Base-by-base conservation (phyloP, 2,329 filamentous ascomycete genomes). In the Fusarium sacchari region DNA sequence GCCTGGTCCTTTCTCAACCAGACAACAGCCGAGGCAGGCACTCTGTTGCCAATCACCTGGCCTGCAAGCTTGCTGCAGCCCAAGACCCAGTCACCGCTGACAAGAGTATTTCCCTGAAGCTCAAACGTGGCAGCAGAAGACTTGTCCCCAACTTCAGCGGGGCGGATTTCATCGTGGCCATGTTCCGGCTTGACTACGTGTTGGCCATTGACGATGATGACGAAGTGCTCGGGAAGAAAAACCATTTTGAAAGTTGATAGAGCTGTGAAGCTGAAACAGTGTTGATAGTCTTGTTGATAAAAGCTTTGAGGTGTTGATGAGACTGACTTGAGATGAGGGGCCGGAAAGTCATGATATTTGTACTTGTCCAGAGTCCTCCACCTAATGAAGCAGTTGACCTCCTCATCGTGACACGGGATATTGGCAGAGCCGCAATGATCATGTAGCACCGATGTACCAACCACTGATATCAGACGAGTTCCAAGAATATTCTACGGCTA, bases 181-280 rank as follows among this genome's bases (percentile, higher is more conserved):
- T 37, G 3, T 7, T 37, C 24, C 17, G 50, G 50, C 3, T n/a
- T 13, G 50, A 20, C 6, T 22, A 53, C 34, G 24, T 39, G 24
- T 28, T 53, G 32, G 14, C 34, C 50, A 6, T 53, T 7, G 18
- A 53, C 5, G 20, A 53, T 9, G 24, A 53, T 39, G 24, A 37
- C 2, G 11, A 53, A 53, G 24, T 6, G 50, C 20, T 28, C 6
- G 2, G 50, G 50, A 28, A 53, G 18, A 8, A 34, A 39, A 22
- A 34, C 28, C 50, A 53, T 53, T 28, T 13, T 53, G 20, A 22
- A 22, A 28, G 17, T 7, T 37, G 5, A 5, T 49, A 18, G 7
- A 17, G 8, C 5, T 22, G 4, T 11, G 3, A 26, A 52, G 49
- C 1, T 52, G 1, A 52, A 6, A 0, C 17, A 5, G 1, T 24